Evolutionary conservation across 768 basidiomycete genomes (phyloP).

Genomic region (Leucocoprinus sp.): DNA sequence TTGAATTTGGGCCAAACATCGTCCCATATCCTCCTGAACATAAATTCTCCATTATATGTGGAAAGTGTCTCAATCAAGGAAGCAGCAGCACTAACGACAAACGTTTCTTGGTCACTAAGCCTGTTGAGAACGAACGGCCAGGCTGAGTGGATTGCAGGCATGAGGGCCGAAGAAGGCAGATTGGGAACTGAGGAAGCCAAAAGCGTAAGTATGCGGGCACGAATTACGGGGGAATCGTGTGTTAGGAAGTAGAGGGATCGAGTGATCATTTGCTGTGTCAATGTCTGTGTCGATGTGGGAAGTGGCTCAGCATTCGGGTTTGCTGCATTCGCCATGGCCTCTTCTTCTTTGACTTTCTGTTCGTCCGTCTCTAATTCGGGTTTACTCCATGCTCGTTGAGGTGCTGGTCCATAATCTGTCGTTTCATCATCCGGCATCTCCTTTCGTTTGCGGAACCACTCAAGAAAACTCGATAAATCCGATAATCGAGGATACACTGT

Average conservation of each 20-base stretch:
- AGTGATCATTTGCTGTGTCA: slow-evolving; percentile 80
- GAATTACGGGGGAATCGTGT: slow-evolving; percentile 79
- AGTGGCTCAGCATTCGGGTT: slow-evolving; percentile 39
- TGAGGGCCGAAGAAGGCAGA: slow-evolving; percentile 60
- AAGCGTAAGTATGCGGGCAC: slow-evolving; percentile 72
- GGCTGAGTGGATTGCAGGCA: slow-evolving; percentile 78
- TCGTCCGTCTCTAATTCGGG: slow-evolving; percentile 20
- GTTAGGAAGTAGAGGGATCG: slow-evolving; percentile 89
- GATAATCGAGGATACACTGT: slow-evolving; percentile 21
- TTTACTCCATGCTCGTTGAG: slow-evolving; percentile 49
- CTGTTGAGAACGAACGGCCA: slow-evolving; percentile 96
- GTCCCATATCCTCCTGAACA: slow-evolving; percentile 81
- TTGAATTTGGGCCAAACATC: slow-evolving; percentile 88
- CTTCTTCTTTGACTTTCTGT: slow-evolving; percentile 14
- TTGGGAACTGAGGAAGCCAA: slow-evolving; percentile 69
- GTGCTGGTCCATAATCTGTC: slow-evolving; percentile 51
- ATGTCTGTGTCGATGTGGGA: slow-evolving; percentile 60
- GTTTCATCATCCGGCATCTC: slow-evolving; percentile 26
- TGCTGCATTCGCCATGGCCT: slow-evolving; percentile 20
- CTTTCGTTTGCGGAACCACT: slow-evolving; percentile 55
- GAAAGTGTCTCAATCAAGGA: slow-evolving; percentile 66
- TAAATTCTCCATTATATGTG: slow-evolving; percentile 70
- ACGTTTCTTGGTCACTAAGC: slow-evolving; percentile 62
- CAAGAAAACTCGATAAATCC: slow-evolving; percentile 42
- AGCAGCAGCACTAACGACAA: slow-evolving; percentile 73